These are phyloP conservation scores for Glycine tomentella DNA, from an alignment of 306 rosid genomes.

Conservation along the genomic window DNA sequence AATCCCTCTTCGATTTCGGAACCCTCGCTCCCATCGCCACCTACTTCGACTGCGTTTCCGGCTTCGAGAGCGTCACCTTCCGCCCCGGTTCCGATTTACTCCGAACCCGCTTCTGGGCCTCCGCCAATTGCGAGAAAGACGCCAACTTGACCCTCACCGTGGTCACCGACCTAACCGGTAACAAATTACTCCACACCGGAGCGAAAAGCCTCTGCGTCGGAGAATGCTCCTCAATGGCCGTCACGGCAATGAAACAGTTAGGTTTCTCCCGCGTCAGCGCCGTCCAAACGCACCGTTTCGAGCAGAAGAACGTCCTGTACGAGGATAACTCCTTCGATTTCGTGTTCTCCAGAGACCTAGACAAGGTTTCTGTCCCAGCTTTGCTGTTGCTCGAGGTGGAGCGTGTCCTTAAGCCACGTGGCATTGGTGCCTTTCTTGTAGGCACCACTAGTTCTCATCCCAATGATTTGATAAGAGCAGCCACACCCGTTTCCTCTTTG, in stretches of 20 bases:
- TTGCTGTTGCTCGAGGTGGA: slow-evolving; percentile 83
- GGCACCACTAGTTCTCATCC: slow-evolving; percentile 49
- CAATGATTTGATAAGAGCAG: slow-evolving; percentile 72
- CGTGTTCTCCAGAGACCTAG: slow-evolving; percentile 73
- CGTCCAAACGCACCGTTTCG: slow-evolving; percentile 57
- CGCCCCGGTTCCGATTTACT: slow-evolving; percentile 54
- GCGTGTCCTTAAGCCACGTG: slow-evolving; percentile 90
- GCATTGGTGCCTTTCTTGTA: slow-evolving; percentile 82
- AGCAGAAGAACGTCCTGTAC: slow-evolving; percentile 55
- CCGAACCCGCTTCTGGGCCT: slow-evolving; percentile 62
- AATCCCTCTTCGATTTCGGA: slow-evolving; percentile 52
- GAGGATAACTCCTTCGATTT: slow-evolving; percentile 78
- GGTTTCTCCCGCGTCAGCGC: slow-evolving; percentile 69
- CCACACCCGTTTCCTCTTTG: slow-evolving; percentile 78
- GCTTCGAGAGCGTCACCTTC: slow-evolving; percentile 26
- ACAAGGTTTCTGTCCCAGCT: slow-evolving; percentile 75
- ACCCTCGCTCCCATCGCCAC: slow-evolving; percentile 49
- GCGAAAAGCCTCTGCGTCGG: slow-evolving; percentile 83
- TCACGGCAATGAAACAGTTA: slow-evolving; percentile 65
- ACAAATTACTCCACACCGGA: slow-evolving; percentile 53
- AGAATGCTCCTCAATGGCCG: slow-evolving; percentile 67
- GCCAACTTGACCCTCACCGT: slow-evolving; percentile 67
- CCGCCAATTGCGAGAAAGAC: slow-evolving; percentile 52
- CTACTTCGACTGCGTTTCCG: slow-evolving; percentile 52
- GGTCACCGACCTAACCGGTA: slow-evolving; percentile 65